phyloP scores from a whole-genome alignment of 345 rosid genomes.

The Brassica carinata region DNA sequence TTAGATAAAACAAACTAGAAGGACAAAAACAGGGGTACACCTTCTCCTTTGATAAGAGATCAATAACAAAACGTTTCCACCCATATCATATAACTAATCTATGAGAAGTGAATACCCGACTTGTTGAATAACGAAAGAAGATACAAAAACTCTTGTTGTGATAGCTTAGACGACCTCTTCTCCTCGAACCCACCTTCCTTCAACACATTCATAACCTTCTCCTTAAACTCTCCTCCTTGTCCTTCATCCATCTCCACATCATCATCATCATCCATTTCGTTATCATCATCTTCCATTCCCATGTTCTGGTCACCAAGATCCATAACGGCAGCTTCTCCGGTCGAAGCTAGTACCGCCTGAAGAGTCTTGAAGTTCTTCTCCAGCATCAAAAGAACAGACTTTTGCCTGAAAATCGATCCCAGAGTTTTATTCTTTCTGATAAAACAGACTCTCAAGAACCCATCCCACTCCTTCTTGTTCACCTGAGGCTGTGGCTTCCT shows the following conservation, averaged over 20 bases:
- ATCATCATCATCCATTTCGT: slow-evolving; percentile 42
- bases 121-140: slow-evolving; percentile 79
- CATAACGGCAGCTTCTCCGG: slow-evolving; percentile 31
- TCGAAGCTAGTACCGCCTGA: slow-evolving; percentile 52
- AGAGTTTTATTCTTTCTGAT: slow-evolving; percentile 87
- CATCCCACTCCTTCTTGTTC: slow-evolving; percentile 85
- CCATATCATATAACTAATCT: slow-evolving; percentile 1
- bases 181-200: slow-evolving; percentile 72
- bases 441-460: slow-evolving; percentile 79
- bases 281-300: slow-evolving; percentile 51
- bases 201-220: slow-evolving; percentile 60
- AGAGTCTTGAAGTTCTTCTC: slow-evolving; percentile 87
- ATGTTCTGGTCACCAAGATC: slow-evolving; percentile 48
- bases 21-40: slow-evolving; percentile 3
- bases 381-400: slow-evolving; percentile 58
- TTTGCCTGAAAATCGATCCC: slow-evolving; percentile 78
- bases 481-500: slow-evolving; percentile 70
- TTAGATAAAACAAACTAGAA: neutral
- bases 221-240: slow-evolving; percentile 66
- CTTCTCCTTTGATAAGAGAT: slow-evolving; percentile 1
- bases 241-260: slow-evolving; percentile 43
- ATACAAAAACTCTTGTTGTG: slow-evolving; percentile 82
- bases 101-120: slow-evolving; percentile 79
- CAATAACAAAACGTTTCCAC: neutral
- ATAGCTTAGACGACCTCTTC: slow-evolving; percentile 72